Conservation (phyloP, 805 yeast genomes). For the Huiozyma naganishii region DNA sequence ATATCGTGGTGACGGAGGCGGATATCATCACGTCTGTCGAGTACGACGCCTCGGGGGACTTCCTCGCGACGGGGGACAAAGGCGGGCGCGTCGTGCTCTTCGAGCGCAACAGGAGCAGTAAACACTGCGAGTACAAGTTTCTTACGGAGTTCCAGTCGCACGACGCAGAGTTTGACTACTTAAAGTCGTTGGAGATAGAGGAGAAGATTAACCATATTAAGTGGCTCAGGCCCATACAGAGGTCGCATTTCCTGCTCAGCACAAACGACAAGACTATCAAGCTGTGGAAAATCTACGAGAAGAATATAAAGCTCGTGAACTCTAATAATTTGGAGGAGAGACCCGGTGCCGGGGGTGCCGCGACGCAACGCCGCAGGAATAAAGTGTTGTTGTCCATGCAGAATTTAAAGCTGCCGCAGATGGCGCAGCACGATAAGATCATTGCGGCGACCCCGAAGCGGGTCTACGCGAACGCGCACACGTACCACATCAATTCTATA, state of each 20-base stretch:
- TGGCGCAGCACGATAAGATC: conserved; percentile 89
- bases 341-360: conserved; percentile 1
- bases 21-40: conserved; percentile 96
- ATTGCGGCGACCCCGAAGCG: conserved; percentile 90
- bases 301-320: conserved; percentile 80
- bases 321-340: conserved; percentile 41
- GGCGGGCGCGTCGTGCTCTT: conserved; percentile 97
- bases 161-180: conserved; percentile 96
- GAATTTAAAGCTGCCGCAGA: conserved; percentile 67
- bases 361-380: not conserved
- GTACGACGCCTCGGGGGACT: conserved; percentile 90
- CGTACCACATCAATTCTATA: conserved; percentile 94
- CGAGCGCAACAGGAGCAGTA: conserved; percentile 50
- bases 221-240: conserved; percentile 81
- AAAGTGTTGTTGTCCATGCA: conserved; percentile 28
- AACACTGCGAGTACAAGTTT: conserved; percentile 85
- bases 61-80: conserved; percentile 94
- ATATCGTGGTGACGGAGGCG: conserved; percentile 91
- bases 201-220: conserved; percentile 96
- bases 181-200: conserved; percentile 91
- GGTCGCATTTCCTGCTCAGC: conserved; percentile 79
- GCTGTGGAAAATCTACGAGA: conserved; percentile 91
- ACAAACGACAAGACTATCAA: conserved; percentile 98
- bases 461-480: conserved; percentile 91
- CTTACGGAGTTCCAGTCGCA: conserved; percentile 96